Base-by-base conservation (phyloP, 1,284 basidiomycete genomes). In the Mycosarcoma maydis region DNA sequence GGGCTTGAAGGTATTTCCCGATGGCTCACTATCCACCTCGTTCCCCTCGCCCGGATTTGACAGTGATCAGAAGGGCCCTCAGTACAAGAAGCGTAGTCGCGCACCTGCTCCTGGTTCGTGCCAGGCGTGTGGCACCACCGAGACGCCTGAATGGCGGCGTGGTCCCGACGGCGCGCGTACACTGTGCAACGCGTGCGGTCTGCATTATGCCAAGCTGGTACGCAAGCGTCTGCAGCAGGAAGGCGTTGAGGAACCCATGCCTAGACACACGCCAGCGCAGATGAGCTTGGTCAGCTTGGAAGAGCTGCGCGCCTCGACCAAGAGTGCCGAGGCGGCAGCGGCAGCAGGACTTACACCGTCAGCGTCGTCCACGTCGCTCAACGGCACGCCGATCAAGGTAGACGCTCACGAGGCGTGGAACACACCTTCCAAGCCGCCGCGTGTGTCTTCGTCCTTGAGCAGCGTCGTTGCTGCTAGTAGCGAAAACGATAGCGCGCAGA, bases 161-260 rank as follows among this genome's bases (percentile, higher is more conserved):
- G 79, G 79, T 20, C 79, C 79, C 13, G 76, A 77, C 41, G 79
- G 79, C 19, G 74, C 77, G 1, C 62, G 79, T 4, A 81, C 79
- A 23, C 70, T 81, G 20, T 81, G 79, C 72, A 81, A 81, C 54
- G 79, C 79, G 5, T 81, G 79, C 49, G 76, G 76, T 10, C 45
- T 75, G 50, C 72, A 72, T 48, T 74, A 60, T 27, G 68, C 76
- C 41, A 78, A 78, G 59, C 64, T 78, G 7, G 71, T 75, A 3
- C 64, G 73, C 22, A 73, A 69, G 26, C 60, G 73, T 4, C 61
- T 72, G 52, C 55, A 72, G 52, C 55, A 60, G 38, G 72, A 73
- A 20, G 69, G 73, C 23, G 71, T 55, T 2, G 66, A 64, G 4
- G 66, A 65, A 9, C 47, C 55, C 6, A 54, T 54, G n/a, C 62